Conservation (phyloP, 1,139 yeast genomes). For the Yamadazyma aaseri region DNA sequence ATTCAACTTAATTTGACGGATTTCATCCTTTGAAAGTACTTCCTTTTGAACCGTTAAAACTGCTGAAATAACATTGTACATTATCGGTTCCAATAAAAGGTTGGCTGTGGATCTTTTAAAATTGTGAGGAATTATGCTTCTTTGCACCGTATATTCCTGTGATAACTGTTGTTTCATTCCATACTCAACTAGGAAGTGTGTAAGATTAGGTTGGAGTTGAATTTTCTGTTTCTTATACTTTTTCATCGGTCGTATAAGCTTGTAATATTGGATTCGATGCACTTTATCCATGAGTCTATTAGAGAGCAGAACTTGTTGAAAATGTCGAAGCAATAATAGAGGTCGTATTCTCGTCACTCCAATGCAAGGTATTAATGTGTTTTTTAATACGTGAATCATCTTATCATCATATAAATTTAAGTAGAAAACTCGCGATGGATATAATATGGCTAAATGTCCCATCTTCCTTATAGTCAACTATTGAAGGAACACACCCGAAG, state of each 20-base stretch:
- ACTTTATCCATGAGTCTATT: slow-evolving; percentile 19
- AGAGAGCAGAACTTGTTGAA: not conserved
- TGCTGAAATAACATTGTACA: slow-evolving; percentile 2
- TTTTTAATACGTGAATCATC: not conserved
- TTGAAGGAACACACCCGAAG: slow-evolving; percentile 10
- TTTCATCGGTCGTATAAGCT: slow-evolving; percentile 15
- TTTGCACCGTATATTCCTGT: not conserved
- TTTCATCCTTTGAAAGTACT: no score
- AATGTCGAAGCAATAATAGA: slow-evolving; percentile 1
- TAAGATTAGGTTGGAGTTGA: slow-evolving; percentile 23
- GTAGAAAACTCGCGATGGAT: slow-evolving; percentile 6
- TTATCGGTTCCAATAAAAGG: slow-evolving; percentile 7
- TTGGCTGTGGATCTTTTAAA: not conserved
- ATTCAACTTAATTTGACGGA: no score
- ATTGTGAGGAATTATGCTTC: not conserved
- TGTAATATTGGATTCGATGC: slow-evolving; percentile 21
- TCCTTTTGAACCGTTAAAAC: no score
- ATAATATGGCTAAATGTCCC: slow-evolving; percentile 7
- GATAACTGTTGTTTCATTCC: slow-evolving; percentile 2
- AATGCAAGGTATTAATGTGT: slow-evolving; percentile 4
- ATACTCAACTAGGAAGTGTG: slow-evolving; percentile 26
- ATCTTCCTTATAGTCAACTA: slow-evolving; percentile 10
- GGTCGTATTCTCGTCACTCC: not conserved
- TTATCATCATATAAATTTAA: slow-evolving; percentile 1
- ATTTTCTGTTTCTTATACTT: slow-evolving; percentile 18